Conservation (phyloP, 257 asterid species). For the Fraxinus pennsylvanica region DNA sequence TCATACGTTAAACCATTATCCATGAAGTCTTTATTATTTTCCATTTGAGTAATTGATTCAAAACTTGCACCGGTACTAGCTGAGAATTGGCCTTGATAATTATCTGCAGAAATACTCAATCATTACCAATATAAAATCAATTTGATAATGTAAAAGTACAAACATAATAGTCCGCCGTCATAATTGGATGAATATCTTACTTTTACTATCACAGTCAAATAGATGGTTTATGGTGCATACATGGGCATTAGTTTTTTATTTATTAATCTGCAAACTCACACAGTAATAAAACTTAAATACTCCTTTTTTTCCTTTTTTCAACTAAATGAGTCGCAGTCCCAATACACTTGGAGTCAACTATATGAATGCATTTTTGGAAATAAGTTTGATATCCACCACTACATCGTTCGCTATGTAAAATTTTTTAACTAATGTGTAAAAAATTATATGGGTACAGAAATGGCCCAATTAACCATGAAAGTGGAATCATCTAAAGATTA, state of each 20-base stretch:
- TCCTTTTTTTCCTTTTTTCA: background rate
- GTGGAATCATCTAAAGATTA: constrained; percentile 7
- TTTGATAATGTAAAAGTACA: background rate
- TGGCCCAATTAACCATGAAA: constrained; percentile 17
- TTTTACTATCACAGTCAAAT: constrained; percentile 9
- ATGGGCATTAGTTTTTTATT: background rate
- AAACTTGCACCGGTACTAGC: constrained; percentile 43
- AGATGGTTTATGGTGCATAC: constrained; percentile 1
- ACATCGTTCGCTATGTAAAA: background rate
- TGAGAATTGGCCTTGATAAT: constrained; percentile 55
- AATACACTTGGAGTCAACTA: background rate
- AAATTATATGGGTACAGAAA: constrained; percentile 3
- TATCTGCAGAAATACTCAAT: constrained; percentile 45
- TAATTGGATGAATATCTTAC: background rate
- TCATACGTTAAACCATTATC: constrained; percentile 44
- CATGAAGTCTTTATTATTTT: constrained; percentile 26
- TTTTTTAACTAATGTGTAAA: background rate
- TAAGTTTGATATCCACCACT: background rate
- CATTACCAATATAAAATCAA: constrained; percentile 15
- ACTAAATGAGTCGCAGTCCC: background rate
- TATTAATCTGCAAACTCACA: constrained; percentile 10
- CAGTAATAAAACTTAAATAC: constrained; percentile 13
- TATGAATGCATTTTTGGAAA: background rate
- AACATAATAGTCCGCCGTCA: background rate
- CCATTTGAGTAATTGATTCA: constrained; percentile 42